These are phyloP conservation scores for Trypanosomatidae sp. DNA, from an alignment of 208 protist genomes.

Conservation along the genomic window DNA sequence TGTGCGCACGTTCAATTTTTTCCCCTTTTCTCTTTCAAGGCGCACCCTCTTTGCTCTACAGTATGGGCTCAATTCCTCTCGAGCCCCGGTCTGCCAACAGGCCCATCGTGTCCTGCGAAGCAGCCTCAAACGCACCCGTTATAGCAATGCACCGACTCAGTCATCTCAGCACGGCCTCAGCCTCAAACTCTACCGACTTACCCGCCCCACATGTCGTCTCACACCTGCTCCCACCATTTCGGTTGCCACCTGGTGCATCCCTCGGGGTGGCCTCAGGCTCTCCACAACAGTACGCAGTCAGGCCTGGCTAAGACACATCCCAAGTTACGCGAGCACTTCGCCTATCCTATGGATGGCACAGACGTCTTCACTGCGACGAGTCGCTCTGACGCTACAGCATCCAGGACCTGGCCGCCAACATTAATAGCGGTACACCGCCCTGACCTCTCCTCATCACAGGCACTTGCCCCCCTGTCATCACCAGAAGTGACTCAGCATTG, in stretches of 20 bases:
- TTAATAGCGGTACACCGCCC: not conserved
- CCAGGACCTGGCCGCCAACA: not conserved
- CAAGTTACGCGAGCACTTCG: not conserved
- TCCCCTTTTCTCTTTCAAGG: not conserved
- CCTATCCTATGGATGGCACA: not conserved
- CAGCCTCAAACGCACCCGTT: not conserved
- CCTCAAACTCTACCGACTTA: not conserved
- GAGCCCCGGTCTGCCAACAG: too few species aligned
- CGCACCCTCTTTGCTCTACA: too few species aligned
- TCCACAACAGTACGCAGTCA: not conserved
- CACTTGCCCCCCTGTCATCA: not conserved
- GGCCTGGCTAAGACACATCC: not conserved
- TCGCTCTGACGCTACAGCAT: not conserved
- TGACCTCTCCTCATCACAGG: too few species aligned
- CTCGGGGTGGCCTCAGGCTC: not conserved
- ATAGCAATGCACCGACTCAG: not conserved
- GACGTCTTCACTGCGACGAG: not conserved
- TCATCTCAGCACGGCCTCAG: not conserved
- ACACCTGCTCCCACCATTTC: not conserved
- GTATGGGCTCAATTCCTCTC: too few species aligned
- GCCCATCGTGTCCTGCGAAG: not conserved
- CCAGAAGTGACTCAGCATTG: not conserved
- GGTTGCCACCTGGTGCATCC: not conserved
- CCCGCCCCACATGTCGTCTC: not conserved
- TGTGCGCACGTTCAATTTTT: not conserved